Percentiles rank a stretch among this genome's conserved stretches.
Conservation (phyloP, 441 rosid genomes). For the Populus hybrid region DNA sequence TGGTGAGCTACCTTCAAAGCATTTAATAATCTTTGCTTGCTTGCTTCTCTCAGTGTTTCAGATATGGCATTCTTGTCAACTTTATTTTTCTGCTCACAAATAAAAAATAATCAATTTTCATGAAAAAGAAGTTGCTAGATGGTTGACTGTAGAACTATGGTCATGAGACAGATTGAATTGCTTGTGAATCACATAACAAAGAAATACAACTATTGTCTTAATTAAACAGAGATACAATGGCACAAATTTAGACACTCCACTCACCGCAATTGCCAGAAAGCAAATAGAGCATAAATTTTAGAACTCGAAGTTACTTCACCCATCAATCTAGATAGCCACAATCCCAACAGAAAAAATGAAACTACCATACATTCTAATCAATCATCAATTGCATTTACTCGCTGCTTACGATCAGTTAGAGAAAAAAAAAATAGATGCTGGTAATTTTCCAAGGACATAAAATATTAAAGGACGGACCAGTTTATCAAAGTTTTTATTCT, state of each 20-base stretch:
- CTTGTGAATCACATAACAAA: neutral
- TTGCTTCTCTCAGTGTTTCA: conserved; percentile 58
- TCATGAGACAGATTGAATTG: neutral
- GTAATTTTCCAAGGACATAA: neutral
- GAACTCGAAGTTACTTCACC: neutral
- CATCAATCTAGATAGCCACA: neutral
- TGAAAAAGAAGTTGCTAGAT: conserved; percentile 2
- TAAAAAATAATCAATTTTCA: conserved; percentile 6
- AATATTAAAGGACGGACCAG: conserved; percentile 44
- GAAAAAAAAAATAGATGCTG: neutral
- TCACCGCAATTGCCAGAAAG: neutral
- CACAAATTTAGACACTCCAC: neutral
- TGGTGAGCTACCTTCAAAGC: conserved; percentile 58
- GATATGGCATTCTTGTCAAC: conserved; percentile 64
- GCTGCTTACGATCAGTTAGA: neutral
- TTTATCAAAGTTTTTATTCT: conserved; percentile 38
- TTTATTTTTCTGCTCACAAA: conserved; percentile 50
- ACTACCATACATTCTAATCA: neutral
- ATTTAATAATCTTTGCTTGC: conserved; percentile 63
- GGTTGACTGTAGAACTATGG: neutral
- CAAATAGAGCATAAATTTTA: neutral
- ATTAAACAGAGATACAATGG: neutral
- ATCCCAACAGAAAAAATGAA: neutral
- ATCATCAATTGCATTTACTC: neutral
- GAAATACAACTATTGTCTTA: neutral